phyloP scores from a whole-genome alignment of 179 eudicot genomes.

The Amaranthus tricolor region DNA sequence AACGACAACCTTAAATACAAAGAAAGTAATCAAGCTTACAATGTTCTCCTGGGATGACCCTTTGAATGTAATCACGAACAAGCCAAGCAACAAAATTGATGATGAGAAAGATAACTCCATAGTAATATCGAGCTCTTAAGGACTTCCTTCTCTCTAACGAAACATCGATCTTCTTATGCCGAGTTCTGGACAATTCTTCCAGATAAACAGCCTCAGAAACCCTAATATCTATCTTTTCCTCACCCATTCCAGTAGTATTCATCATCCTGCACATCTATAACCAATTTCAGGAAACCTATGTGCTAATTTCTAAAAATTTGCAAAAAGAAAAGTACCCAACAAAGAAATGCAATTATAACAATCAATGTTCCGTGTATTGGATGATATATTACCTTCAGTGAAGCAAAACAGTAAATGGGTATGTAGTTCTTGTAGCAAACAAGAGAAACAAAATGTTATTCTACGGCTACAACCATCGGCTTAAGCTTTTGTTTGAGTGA shows the following conservation, averaged over 20 bases:
- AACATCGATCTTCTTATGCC: conserved; percentile 37
- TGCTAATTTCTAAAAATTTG: neutral
- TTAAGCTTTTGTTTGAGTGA: too few species aligned
- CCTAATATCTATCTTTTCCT: conserved; percentile 10
- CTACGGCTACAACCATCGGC: too few species aligned
- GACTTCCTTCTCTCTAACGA: conserved; percentile 44
- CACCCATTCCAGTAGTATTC: conserved; percentile 6
- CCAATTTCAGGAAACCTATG: conserved; percentile 4
- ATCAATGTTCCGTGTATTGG: neutral
- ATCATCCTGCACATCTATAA: conserved; percentile 3
- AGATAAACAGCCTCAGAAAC: conserved; percentile 28
- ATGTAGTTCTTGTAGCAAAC: too few species aligned
- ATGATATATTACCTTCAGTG: neutral
- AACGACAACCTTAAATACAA: neutral
- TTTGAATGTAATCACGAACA: conserved; percentile 79
- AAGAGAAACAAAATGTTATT: too few species aligned
- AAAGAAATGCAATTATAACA: neutral
- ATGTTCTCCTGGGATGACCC: conserved; percentile 47
- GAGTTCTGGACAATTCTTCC: conserved; percentile 31
- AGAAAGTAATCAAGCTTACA: conserved; percentile 43
- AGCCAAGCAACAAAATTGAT: conserved; percentile 76
- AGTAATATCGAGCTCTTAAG: conserved; percentile 65
- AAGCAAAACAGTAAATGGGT: too few species aligned
- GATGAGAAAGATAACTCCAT: conserved; percentile 66
- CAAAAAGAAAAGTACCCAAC: neutral